A percentile compares a stretch with the other conserved stretches of the same genome.
phyloP scores from a whole-genome alignment of 352 stramenopile genomes.

The Blastocystis sp. region DNA sequence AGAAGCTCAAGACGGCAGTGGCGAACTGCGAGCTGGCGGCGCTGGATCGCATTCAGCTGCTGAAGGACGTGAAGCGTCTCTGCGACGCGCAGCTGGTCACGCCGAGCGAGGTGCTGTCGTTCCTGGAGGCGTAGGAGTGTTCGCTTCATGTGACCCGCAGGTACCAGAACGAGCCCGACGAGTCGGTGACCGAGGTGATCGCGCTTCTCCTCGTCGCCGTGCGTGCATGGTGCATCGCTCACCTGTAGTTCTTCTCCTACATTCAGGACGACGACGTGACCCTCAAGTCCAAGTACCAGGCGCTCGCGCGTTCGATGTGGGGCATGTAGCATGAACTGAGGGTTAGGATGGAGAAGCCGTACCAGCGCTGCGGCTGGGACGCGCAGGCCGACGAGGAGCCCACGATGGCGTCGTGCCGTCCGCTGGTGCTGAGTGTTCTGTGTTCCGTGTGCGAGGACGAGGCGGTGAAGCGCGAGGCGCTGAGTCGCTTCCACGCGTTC shows the following conservation, averaged over 20 bases:
- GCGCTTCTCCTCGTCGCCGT: constrained; percentile 67
- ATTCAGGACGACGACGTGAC: constrained; percentile 2
- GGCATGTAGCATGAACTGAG: not conserved
- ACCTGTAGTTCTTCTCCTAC: constrained; percentile 19
- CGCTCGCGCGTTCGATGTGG: not conserved
- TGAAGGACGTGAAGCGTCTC: constrained; percentile 67
- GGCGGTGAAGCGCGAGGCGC: not conserved
- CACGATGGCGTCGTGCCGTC: constrained; percentile 5
- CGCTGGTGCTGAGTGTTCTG: constrained; percentile 11
- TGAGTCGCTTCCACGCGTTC: constrained; percentile 12
- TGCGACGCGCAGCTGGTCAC: constrained; percentile 56
- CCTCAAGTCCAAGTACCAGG: constrained; percentile 7
- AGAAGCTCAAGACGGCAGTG: constrained; percentile 4
- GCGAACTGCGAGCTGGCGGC: not conserved
- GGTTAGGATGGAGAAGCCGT: not conserved
- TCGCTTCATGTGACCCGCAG: constrained; percentile 78
- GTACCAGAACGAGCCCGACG: constrained; percentile 80
- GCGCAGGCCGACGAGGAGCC: not conserved
- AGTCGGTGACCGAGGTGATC: constrained; percentile 82
- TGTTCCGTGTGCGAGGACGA: constrained; percentile 33
- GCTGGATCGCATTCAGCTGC: constrained; percentile 60
- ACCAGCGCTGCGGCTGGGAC: constrained; percentile 46
- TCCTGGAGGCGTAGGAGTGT: not conserved
- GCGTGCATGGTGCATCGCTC: not conserved
- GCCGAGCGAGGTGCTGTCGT: constrained; percentile 8